A percentile compares a stretch with the other conserved stretches of the same genome.
Conservation (phyloP, 2,329 filamentous ascomycete species). For the Xylariaceae sp. region DNA sequence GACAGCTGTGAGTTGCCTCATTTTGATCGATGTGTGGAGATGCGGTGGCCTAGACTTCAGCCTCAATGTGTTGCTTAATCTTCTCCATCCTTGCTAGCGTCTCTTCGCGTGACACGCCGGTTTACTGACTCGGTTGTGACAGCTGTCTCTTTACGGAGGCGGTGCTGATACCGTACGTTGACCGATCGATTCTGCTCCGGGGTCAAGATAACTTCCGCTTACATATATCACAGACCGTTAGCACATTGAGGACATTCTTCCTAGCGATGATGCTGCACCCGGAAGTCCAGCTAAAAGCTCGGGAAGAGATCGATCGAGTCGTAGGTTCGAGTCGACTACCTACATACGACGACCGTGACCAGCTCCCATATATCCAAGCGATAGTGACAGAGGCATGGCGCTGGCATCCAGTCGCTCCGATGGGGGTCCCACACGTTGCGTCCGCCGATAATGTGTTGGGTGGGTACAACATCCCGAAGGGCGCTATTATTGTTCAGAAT, state of each 20-base stretch:
- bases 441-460: slow-evolving; percentile 22
- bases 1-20: slow-evolving; percentile 22
- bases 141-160: too few species aligned
- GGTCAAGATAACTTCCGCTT: too few species aligned
- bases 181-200: too few species aligned
- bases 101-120: too few species aligned
- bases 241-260: slow-evolving; percentile 50
- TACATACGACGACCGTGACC: slow-evolving; percentile 31
- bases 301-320: slow-evolving; percentile 41
- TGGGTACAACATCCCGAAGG: slow-evolving; percentile 31
- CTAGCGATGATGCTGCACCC: slow-evolving; percentile 56
- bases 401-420: slow-evolving; percentile 38
- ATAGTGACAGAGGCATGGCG: slow-evolving; percentile 36
- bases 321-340: slow-evolving; percentile 40
- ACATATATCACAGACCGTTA: slow-evolving; percentile 54
- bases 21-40: too few species aligned
- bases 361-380: slow-evolving; percentile 39
- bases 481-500: slow-evolving; percentile 22
- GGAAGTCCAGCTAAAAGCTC: slow-evolving; percentile 50
- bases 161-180: slow-evolving; percentile 36
- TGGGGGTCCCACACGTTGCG: slow-evolving; percentile 29
- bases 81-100: too few species aligned
- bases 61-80: too few species aligned
- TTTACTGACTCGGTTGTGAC: too few species aligned
- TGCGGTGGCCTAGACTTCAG: too few species aligned